Conservation (phyloP, 805 yeast genomes). For the Yarrowia osloensis region DNA sequence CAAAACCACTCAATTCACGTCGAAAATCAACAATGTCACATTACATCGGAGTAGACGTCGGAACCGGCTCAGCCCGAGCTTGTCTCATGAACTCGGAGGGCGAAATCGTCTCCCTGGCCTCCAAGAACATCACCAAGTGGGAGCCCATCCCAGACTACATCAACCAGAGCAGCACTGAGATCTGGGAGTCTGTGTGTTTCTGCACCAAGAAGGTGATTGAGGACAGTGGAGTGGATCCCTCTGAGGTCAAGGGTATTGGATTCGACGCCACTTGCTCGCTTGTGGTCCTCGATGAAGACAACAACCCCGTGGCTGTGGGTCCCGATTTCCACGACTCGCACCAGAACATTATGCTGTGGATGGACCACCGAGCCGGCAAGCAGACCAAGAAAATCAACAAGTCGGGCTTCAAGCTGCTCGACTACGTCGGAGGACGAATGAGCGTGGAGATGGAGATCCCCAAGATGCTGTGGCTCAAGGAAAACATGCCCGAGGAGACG, state of each 20-base stretch:
- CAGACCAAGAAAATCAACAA: slow-evolving; percentile 82
- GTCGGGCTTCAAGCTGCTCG: slow-evolving; percentile 74
- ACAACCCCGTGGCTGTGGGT: slow-evolving; percentile 82
- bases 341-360: slow-evolving; percentile 92
- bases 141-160: slow-evolving; percentile 52
- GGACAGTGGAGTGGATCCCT: slow-evolving; percentile 72
- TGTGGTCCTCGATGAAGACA: slow-evolving; percentile 72
- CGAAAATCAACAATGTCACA: slow-evolving; percentile 32
- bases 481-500: slow-evolving; percentile 63
- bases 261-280: slow-evolving; percentile 97
- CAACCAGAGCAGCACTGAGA: slow-evolving; percentile 81
- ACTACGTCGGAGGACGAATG: slow-evolving; percentile 96
- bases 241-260: slow-evolving; percentile 79
- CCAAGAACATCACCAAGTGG: slow-evolving; percentile 71
- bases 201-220: slow-evolving; percentile 75
- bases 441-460: slow-evolving; percentile 98
- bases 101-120: slow-evolving; percentile 68
- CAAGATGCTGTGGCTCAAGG: slow-evolving; percentile 93
- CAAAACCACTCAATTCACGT: neutral
- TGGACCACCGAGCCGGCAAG: slow-evolving; percentile 92
- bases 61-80: slow-evolving; percentile 98
- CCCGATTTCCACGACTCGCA: slow-evolving; percentile 74
- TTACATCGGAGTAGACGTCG: slow-evolving; percentile 88
- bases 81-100: slow-evolving; percentile 85
- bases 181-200: slow-evolving; percentile 81